Evolutionary conservation across 306 rosid species (phyloP).

Genomic region (Lagenaria siceraria): DNA sequence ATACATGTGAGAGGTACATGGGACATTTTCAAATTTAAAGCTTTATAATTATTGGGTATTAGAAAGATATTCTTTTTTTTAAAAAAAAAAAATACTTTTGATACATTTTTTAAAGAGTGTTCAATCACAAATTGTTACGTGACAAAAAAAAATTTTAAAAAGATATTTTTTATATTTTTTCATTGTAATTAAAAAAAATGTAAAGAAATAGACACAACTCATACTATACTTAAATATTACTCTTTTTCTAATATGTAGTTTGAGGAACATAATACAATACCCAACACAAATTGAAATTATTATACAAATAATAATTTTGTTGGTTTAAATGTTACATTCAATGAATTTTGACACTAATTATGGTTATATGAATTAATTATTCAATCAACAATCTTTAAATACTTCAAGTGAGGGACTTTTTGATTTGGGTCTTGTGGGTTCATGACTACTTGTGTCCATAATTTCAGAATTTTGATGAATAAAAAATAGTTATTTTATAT

Average conservation of each 20-base stretch:
- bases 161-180: too few species aligned
- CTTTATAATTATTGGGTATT: conserved; percentile 28
- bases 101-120: too few species aligned
- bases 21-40: conserved; percentile 7
- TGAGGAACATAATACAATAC: neutral
- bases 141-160: too few species aligned
- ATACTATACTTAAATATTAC: too few species aligned
- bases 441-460: neutral
- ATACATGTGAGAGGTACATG: conserved; percentile 37
- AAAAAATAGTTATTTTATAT: neutral
- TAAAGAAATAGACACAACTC: too few species aligned
- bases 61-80: neutral
- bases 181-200: too few species aligned
- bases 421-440: neutral
- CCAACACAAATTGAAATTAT: neutral
- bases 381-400: neutral
- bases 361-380: neutral
- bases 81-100: too few species aligned
- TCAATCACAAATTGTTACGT: too few species aligned
- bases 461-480: neutral
- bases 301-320: neutral
- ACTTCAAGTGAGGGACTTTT: neutral
- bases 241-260: neutral
- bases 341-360: neutral
- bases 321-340: neutral